Evolutionary conservation across 1,284 basidiomycete genomes (phyloP).

Genomic region (Malassezia pachydermatis): DNA sequence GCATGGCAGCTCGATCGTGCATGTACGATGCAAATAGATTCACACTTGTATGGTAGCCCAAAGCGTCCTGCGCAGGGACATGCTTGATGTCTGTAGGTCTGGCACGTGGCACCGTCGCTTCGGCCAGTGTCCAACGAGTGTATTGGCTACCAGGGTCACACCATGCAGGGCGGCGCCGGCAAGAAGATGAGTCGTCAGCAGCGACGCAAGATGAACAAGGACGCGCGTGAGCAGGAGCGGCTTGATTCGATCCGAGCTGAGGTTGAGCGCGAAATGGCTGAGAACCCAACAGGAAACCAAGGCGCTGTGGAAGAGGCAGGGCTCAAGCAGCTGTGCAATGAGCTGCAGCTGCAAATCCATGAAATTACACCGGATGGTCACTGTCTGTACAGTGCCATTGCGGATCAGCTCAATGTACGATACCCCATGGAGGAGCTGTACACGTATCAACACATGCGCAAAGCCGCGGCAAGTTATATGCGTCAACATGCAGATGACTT

Average conservation of each 20-base stretch:
- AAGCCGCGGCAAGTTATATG: slow-evolving; percentile 71
- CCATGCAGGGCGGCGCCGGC: slow-evolving; percentile 1
- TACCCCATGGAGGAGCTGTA: slow-evolving; percentile 13
- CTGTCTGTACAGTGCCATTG: slow-evolving; percentile 74
- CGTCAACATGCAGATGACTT: slow-evolving; percentile 76
- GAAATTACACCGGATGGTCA: slow-evolving; percentile 85
- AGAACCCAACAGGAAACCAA: background rate
- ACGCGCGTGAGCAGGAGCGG: slow-evolving; percentile 23
- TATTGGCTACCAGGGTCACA: too few relatives aligned
- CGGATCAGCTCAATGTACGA: slow-evolving; percentile 57
- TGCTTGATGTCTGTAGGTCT: too few relatives aligned
- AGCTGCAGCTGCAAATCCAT: slow-evolving; percentile 1
- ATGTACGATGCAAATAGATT: slow-evolving; percentile 42
- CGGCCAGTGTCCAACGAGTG: too few relatives aligned
- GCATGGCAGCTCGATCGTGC: slow-evolving; percentile 41
- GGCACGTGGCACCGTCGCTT: too few relatives aligned
- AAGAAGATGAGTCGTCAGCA: slow-evolving; percentile 22
- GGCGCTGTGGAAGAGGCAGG: slow-evolving; percentile 2
- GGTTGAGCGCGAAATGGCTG: slow-evolving; percentile 12
- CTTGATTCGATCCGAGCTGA: slow-evolving; percentile 10
- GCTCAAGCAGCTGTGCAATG: background rate
- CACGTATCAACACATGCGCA: slow-evolving; percentile 52
- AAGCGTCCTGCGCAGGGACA: background rate
- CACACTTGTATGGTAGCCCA: background rate
- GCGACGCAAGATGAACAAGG: slow-evolving; percentile 20